Evolutionary conservation across 139 green algal genomes (phyloP).

Genomic region (Chlamydomonas schloesseri): DNA sequence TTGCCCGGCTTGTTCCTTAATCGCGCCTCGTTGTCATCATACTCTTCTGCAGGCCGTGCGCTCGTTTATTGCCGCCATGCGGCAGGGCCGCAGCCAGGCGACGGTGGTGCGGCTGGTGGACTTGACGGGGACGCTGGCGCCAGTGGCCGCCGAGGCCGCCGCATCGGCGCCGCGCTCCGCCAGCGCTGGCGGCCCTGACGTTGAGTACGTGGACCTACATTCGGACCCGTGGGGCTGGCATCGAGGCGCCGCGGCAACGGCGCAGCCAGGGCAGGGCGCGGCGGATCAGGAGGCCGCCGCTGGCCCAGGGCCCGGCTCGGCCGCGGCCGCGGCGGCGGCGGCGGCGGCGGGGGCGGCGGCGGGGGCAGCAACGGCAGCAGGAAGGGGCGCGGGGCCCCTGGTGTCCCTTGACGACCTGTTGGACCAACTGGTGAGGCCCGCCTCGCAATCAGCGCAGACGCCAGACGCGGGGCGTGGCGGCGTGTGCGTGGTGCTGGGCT

Average conservation of each 20-base stretch:
- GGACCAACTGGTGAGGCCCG: no score
- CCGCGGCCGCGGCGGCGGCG: no score
- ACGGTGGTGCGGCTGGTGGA: neutral
- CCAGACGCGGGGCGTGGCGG: neutral
- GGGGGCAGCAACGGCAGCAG: no score
- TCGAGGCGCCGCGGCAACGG: neutral
- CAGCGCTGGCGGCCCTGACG: neutral
- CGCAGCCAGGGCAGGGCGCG: no score
- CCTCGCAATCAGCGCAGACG: no score
- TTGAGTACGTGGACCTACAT: neutral
- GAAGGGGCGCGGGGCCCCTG: no score
- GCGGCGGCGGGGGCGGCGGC: no score
- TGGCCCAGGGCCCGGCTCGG: no score
- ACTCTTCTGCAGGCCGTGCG: neutral
- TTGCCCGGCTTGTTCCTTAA: neutral
- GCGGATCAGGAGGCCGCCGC: no score
- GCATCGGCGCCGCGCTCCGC: neutral
- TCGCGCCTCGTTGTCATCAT: no score
- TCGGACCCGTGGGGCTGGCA: slow-evolving; percentile 29
- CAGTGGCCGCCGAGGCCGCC: neutral
- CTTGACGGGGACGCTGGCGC: neutral
- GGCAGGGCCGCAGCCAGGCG: slow-evolving; percentile 25
- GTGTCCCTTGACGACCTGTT: no score
- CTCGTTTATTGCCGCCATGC: neutral
- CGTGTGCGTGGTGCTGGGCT: slow-evolving; percentile 12